Evolutionary conservation across 2,329 filamentous ascomycete genomes (phyloP), one percentile per base, ranked within the genome.

Genomic region (Fusarium torreyae): DNA sequence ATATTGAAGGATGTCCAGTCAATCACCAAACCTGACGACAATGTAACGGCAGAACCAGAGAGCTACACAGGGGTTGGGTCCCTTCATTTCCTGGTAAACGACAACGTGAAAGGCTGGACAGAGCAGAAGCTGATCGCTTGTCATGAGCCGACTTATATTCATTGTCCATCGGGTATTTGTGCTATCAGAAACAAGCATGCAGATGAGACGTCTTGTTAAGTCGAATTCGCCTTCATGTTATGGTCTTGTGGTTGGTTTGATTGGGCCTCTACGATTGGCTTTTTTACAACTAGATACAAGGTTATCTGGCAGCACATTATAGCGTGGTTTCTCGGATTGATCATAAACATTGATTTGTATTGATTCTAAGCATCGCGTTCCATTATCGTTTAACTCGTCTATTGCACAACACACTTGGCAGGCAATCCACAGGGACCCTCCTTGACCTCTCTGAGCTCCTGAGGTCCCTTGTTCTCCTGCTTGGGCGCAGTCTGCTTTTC

Each of bases 361-460:
- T 70, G 44, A 55, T 62, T 58, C 17, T 59, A 64, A 52, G 40
- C 64, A 63, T 69, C 53, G 58, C 34, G 20, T 65, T 53, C 40
- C 45, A 64, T 69, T 57, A 68, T 68, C 55, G 56, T 68, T 59
- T 39, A 38, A 39, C 33, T 72, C 45, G 33, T 72, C 82, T 81
- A 93, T 76, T 89, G 81, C 72, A 96, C 88, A 46, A 82, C 81
- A 80, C 93, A 96, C 77, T 94, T 94, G 52, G 84, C 82, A 33
- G 93, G 93, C 73, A 96, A 81, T 22, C 93, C 92, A 77, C 93
- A 97, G 45, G 91, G 92, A 0, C 92, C 91, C 75, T 91, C 88
- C 58, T 86, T 86, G 55, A 85, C 80, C 67, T 86, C 78, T 52
- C 81, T 78, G 59, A 81, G 75, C 70, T 79, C 76, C 56, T 77